Evolutionary conservation across 495 filamentous ascomycete species (phyloP).

Genomic region (Physcia stellaris): DNA sequence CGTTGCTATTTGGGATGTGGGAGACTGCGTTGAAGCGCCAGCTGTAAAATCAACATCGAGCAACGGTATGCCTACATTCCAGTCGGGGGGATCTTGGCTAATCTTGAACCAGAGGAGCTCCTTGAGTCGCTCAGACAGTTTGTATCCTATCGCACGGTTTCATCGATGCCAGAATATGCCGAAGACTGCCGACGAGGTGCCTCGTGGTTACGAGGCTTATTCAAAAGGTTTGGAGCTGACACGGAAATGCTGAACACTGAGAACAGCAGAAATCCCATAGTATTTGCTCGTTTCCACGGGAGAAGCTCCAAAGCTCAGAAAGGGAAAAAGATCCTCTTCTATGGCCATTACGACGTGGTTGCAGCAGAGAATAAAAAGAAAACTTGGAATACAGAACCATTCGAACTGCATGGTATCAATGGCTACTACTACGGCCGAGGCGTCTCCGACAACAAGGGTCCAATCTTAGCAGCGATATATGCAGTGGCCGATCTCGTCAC

Average conservation of each 20-base stretch:
- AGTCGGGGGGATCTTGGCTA: background rate
- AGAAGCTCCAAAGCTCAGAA: slow-evolving; percentile 37
- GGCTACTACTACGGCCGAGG: slow-evolving; percentile 96
- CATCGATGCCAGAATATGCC: slow-evolving; percentile 64
- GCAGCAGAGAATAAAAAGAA: slow-evolving; percentile 61
- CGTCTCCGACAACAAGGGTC: slow-evolving; percentile 93
- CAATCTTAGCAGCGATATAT: slow-evolving; percentile 82
- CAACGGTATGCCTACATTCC: slow-evolving; percentile 32
- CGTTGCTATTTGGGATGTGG: slow-evolving; percentile 77
- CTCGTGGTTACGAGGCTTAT: slow-evolving; percentile 74
- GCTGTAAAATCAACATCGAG: slow-evolving; percentile 37
- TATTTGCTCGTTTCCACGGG: slow-evolving; percentile 75
- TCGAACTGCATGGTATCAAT: slow-evolving; percentile 68
- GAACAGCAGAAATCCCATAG: slow-evolving; percentile 68
- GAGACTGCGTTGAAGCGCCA: slow-evolving; percentile 33
- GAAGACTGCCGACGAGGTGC: slow-evolving; percentile 89
- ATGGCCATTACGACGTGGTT: slow-evolving; percentile 99
- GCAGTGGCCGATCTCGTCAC: slow-evolving; percentile 78
- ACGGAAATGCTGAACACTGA: slow-evolving; percentile 73
- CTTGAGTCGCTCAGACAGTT: slow-evolving; percentile 71
- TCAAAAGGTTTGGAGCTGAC: slow-evolving; percentile 78
- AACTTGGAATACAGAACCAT: slow-evolving; percentile 80
- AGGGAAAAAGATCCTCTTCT: slow-evolving; percentile 84
- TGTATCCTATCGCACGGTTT: slow-evolving; percentile 81
- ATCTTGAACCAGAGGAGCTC: slow-evolving; percentile 47